phyloP scores from a whole-genome alignment of 768 basidiomycete genomes.

The Cystofilobasidium capitatum region DNA sequence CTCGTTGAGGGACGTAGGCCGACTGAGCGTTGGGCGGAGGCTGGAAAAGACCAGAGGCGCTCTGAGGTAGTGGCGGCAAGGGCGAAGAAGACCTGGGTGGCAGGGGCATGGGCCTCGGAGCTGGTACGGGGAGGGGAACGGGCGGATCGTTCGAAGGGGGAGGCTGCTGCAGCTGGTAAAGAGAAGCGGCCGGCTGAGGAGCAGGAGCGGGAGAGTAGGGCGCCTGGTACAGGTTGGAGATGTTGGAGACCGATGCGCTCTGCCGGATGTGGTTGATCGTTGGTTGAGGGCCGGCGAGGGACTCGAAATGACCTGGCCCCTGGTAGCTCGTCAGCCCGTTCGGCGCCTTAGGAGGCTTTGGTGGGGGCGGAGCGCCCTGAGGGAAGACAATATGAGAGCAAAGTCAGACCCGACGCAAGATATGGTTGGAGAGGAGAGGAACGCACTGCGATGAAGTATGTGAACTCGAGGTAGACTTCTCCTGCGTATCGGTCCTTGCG shows the following conservation, averaged over 20 bases:
- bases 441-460: conserved; percentile 63
- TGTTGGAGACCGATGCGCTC: background rate
- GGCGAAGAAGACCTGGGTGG: too few relatives aligned
- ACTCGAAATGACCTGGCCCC: conserved; percentile 9
- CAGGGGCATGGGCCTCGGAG: too few relatives aligned
- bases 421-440: background rate
- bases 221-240: conserved; percentile 17
- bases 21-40: background rate
- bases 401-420: background rate
- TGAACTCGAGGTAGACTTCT: conserved; percentile 86
- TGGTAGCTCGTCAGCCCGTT: background rate
- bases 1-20: background rate
- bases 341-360: conserved; percentile 19
- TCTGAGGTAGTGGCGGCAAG: too few relatives aligned
- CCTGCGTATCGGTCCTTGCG: conserved; percentile 72
- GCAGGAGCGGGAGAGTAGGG: background rate
- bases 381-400: background rate
- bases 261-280: conserved; percentile 8
- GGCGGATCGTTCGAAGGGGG: background rate
- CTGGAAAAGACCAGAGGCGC: background rate
- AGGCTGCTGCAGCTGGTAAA: background rate
- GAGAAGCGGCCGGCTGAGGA: background rate
- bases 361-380: conserved; percentile 23
- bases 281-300: background rate
- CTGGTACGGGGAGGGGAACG: background rate